Percentiles rank a stretch among this genome's conserved stretches.
Conservation (phyloP, 2,329 filamentous ascomycete genomes). For the Gliomastix tumulicola region DNA sequence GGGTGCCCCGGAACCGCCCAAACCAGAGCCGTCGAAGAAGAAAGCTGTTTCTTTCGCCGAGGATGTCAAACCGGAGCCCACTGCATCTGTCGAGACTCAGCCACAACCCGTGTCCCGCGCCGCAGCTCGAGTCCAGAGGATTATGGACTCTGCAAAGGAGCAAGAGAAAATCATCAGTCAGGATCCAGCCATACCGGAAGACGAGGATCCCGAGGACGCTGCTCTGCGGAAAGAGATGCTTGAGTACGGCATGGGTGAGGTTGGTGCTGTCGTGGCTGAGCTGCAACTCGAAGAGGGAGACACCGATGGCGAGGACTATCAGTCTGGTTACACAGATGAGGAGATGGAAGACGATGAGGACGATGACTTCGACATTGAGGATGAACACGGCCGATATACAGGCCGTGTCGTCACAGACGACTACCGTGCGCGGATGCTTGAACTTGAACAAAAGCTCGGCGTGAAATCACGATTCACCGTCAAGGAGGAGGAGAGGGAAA, state of each 20-base stretch:
- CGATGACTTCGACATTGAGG: constrained; percentile 60
- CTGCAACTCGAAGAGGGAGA: constrained; percentile 71
- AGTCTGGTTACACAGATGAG: constrained; percentile 48
- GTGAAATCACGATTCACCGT: constrained; percentile 45
- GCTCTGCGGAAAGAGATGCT: constrained; percentile 81
- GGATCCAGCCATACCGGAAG: constrained; percentile 54
- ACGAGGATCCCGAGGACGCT: constrained; percentile 77
- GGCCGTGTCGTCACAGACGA: constrained; percentile 61
- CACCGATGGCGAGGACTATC: constrained; percentile 41
- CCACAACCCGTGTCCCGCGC: constrained; percentile 30
- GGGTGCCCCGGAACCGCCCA: no score
- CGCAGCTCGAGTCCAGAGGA: constrained; percentile 43
- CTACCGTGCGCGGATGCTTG: constrained; percentile 76
- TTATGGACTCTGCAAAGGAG: constrained; percentile 49
- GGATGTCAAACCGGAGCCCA: constrained; percentile 31
- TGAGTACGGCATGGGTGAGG: constrained; percentile 79
- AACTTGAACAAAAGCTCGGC: constrained; percentile 71
- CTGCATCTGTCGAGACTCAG: no score
- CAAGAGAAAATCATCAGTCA: constrained; percentile 40
- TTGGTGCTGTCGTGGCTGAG: constrained; percentile 88
- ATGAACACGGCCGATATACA: constrained; percentile 69
- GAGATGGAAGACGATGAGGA: constrained; percentile 45
- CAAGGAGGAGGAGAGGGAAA: constrained; percentile 15
- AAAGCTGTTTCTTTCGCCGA: constrained; percentile 60
- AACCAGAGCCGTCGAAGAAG: constrained; percentile 25